Base-by-base conservation (phyloP, 164 flowering plant genomes). In the Vitis cinerea region DNA sequence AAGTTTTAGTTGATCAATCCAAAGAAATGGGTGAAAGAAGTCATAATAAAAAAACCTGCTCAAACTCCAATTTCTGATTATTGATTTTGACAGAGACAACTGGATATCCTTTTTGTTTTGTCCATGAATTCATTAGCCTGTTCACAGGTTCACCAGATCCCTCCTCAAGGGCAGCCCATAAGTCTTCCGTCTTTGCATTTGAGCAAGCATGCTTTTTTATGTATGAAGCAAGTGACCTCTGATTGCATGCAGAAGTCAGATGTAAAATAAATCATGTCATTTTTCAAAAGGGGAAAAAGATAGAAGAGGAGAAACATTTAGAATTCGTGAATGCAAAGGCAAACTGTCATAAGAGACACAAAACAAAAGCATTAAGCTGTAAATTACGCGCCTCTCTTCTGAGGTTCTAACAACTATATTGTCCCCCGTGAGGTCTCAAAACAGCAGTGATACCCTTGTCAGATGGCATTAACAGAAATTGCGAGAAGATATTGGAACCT, bases 61-160 rank as follows among this genome's bases (percentile, higher is more conserved):
- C 95, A 74, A 93, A 87, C 77, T 83, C 92, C 87, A 95, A 75
- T 19, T 69, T 86, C 55, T 87, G 74, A 71, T 83, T 91, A 58
- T 83, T 80, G 67, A 83, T 13, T 78, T 83, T 86, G 57, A 86
- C 97, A 48, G 85, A 84, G 60, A 95, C 84, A 71, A 95, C 98
- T 23, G 99, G 99, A 71, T 95, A 95, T 29, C 99, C 99, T 74
- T 86, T 74, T 72, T 96, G 98, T 82, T 90, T 90, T 64, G 98
- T 96, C 99, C 99, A 96, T 55, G 97, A 80, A 78, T 80, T 81
- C 99, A 96, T 96, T 50, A 96, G 74, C 77, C 73, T 78, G 73
- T 83, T 93, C 75, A 96, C 99, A 55, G 95, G 97, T 72, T 90
- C 87, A 74, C 91, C 95, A 64, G 99, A 91, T 75, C 83, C 97